Evolutionary conservation across 495 filamentous ascomycete species (phyloP), one percentile per base, ranked within the genome.

Genomic region (Hypoxylon subgilvum): DNA sequence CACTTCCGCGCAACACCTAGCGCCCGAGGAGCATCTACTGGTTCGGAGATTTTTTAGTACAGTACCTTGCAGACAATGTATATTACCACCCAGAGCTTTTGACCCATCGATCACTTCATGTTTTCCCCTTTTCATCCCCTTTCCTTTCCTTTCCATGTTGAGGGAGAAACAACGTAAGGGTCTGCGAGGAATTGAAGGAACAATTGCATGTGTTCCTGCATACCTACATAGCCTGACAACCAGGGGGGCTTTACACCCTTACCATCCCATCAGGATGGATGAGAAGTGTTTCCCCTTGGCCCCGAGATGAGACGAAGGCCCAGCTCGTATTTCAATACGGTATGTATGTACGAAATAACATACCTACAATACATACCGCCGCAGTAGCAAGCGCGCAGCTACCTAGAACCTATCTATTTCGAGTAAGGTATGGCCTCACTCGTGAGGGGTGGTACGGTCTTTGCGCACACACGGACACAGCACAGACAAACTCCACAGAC

Each of bases 251-350:
- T 18, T 53, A 36, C 52, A 53, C 23, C 60, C 42, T 45, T 54
- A 49, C 34, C 34, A 30, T 40, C 27, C 36, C 40, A 27, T 49
- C 34, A 16, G 22, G 32, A 59, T 56, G 34, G 49, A 22, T 21
- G n/a, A 44, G 27, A 46, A 40, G 17, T 43, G 30, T 43, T 23
- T 57, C 38, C 55, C 35, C 28, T 55, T 45, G 25, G 45, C 56
- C 39, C 63, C 49, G 34, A 48, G 43, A 50, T 57, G 51, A 42
- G 35, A n/a, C n/a, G n/a, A n/a, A 49, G 52, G 34, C 23, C 56
- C 31, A 54, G 52, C 58, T 69, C 66, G 66, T 69, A 69, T 69
- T 67, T 40, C 50, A 51, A 12, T 27, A 54, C 52, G 38, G 50
- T 41, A n/a, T n/a, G n/a, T n/a, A n/a, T n/a, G n/a, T 48, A 50